Evolutionary conservation across 208 protist species (phyloP).

Genomic region (Polymyxa betae): DNA sequence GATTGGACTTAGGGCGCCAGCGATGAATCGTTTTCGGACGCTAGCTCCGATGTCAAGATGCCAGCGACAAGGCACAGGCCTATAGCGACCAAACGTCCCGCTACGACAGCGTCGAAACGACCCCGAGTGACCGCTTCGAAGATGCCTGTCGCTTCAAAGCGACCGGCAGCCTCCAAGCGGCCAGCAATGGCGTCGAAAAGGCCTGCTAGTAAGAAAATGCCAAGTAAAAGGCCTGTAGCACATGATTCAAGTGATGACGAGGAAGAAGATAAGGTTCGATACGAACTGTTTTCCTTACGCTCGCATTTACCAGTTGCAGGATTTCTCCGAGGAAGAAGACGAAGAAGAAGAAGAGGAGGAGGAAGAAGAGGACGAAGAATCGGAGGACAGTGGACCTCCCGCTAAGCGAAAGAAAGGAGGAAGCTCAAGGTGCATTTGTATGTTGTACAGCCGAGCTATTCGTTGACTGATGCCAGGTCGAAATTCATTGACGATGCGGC

Average conservation of each 20-base stretch:
- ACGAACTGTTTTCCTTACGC: not conserved
- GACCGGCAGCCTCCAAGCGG: slow-evolving; percentile 9
- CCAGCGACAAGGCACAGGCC: not conserved
- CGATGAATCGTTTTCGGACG: slow-evolving; percentile 38
- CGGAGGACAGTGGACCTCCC: not conserved
- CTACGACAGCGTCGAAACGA: not conserved
- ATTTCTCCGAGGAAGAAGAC: slow-evolving; percentile 31
- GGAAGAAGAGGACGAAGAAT: not conserved
- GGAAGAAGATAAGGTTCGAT: slow-evolving; percentile 17
- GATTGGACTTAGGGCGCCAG: no score
- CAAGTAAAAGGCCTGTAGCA: slow-evolving; percentile 5
- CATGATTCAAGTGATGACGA: not conserved
- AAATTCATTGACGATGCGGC: slow-evolving; percentile 17
- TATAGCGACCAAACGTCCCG: slow-evolving; percentile 10
- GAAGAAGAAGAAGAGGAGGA: slow-evolving; percentile 5
- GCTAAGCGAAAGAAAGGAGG: not conserved
- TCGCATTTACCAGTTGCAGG: not conserved
- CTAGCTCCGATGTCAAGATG: not conserved
- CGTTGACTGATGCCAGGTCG: not conserved
- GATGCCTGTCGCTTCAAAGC: slow-evolving; percentile 1
- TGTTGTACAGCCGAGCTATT: not conserved
- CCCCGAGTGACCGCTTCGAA: not conserved
- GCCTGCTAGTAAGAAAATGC: slow-evolving; percentile 44
- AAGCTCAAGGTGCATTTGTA: not conserved
- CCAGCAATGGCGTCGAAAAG: slow-evolving; percentile 20